Conservation (phyloP, 1,284 basidiomycete species). For the Ganoderma resinaceum region DNA sequence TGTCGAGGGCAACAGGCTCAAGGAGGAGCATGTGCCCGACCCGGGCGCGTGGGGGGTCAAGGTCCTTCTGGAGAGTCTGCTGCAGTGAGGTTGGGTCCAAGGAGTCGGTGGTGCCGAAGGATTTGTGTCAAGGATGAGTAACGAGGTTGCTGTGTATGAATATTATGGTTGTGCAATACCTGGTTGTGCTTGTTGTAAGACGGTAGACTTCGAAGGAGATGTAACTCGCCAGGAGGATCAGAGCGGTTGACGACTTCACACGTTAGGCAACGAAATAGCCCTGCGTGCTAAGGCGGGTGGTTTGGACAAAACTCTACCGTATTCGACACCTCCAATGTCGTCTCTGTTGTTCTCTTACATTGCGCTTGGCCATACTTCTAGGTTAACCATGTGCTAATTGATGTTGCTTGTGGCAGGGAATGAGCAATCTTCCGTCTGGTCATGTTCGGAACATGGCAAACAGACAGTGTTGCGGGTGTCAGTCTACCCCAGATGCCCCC, state of each 20-base stretch:
- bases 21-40: slow-evolving; percentile 78
- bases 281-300: background rate
- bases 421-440: too few relatives aligned
- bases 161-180: background rate
- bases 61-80: slow-evolving; percentile 71
- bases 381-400: too few relatives aligned
- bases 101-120: background rate
- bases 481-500: too few relatives aligned
- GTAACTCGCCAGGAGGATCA: background rate
- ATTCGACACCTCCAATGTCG: background rate
- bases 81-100: slow-evolving; percentile 27
- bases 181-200: background rate
- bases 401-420: too few relatives aligned
- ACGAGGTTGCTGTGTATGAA: background rate
- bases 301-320: too few relatives aligned
- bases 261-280: background rate
- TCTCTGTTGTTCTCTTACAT: background rate
- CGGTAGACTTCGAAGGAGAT: background rate
- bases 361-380: background rate
- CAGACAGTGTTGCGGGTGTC: too few relatives aligned
- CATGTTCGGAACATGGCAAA: too few relatives aligned
- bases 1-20: slow-evolving; percentile 77
- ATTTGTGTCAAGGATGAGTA: background rate
- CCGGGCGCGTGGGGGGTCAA: slow-evolving; percentile 92
- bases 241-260: background rate